phyloP scores from a whole-genome alignment of 306 rosid species.

The Delonix regia region DNA sequence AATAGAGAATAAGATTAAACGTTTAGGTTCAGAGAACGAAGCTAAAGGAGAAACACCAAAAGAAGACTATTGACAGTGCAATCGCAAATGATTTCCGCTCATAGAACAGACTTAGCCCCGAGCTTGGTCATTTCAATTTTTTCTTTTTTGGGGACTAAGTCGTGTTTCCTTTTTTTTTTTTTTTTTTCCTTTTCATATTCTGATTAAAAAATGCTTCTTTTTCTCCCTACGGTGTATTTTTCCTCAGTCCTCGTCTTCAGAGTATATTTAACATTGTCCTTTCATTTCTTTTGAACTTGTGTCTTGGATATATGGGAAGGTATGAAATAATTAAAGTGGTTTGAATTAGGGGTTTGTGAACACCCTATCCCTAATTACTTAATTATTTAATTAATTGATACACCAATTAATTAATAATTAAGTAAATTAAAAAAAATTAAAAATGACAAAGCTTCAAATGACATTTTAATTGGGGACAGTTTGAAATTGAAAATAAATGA shows the following conservation, averaged over 20 bases:
- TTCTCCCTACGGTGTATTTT: neutral
- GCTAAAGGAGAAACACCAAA: neutral
- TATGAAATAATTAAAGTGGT: no score
- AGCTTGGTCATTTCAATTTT: neutral
- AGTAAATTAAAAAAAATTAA: no score
- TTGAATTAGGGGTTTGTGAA: no score
- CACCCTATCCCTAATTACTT: no score
- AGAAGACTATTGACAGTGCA: neutral
- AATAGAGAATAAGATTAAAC: slow-evolving; percentile 13
- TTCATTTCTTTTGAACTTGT: no score
- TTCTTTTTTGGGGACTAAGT: neutral
- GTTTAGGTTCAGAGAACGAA: slow-evolving; percentile 31
- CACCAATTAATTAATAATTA: no score
- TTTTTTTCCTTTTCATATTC: neutral
- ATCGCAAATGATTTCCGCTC: neutral
- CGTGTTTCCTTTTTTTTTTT: neutral
- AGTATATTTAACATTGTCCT: neutral
- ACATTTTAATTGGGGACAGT: no score
- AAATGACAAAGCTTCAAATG: no score
- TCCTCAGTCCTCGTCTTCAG: neutral
- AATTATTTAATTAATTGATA: no score
- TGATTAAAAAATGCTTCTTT: neutral
- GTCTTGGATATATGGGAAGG: no score
- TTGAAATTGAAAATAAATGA: no score
- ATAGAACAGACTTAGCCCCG: neutral